Evolutionary conservation across 176 grass and related monocot genomes (phyloP).

Genomic region (Calamus simplicifolius): DNA sequence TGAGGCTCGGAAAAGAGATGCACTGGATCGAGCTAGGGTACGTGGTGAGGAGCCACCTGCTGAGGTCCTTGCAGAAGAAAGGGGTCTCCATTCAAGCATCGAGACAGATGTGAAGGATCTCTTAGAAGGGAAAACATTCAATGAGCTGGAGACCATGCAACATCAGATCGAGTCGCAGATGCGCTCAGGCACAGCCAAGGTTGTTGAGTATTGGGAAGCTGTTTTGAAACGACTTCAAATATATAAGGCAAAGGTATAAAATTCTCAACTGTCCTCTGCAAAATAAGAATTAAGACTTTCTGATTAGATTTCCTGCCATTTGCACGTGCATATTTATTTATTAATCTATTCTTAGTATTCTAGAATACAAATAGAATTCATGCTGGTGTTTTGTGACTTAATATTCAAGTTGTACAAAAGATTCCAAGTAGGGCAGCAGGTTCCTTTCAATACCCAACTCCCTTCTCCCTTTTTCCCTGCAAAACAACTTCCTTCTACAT

Average conservation of each 20-base stretch:
- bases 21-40: slow-evolving; percentile 91
- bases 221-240: slow-evolving; percentile 92
- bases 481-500: too few species aligned
- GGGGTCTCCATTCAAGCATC: slow-evolving; percentile 87
- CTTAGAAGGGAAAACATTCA: slow-evolving; percentile 68
- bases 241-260: slow-evolving; percentile 91
- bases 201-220: slow-evolving; percentile 98
- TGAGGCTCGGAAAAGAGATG: slow-evolving; percentile 76
- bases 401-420: too few species aligned
- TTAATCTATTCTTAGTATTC: too few species aligned
- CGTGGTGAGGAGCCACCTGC: slow-evolving; percentile 92
- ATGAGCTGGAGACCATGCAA: slow-evolving; percentile 78
- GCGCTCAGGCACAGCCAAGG: slow-evolving; percentile 90
- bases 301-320: not conserved
- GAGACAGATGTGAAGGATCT: slow-evolving; percentile 87
- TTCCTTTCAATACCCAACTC: too few species aligned
- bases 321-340: not conserved
- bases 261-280: slow-evolving; percentile 6
- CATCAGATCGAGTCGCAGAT: slow-evolving; percentile 89
- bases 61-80: slow-evolving; percentile 78
- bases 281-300: slow-evolving; percentile 7
- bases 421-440: too few species aligned
- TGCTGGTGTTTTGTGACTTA: too few species aligned
- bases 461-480: too few species aligned
- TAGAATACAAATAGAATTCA: too few species aligned